These are phyloP conservation scores for Suillus tomentosus DNA, from an alignment of 768 basidiomycete genomes.

Conservation along the genomic window DNA sequence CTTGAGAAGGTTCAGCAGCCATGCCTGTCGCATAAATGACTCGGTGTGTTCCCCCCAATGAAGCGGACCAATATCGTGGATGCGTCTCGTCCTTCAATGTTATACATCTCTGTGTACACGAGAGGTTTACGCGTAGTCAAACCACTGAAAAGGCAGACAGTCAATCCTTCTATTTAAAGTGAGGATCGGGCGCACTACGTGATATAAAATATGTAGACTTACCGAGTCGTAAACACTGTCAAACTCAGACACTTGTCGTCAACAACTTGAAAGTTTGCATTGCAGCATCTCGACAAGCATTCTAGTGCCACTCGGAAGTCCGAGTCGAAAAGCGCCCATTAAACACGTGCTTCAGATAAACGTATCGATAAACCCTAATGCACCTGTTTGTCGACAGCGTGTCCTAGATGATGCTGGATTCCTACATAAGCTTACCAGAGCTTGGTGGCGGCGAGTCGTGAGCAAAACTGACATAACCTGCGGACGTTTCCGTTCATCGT, in stretches of 20 bases:
- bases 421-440: no score
- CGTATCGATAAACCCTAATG: no score
- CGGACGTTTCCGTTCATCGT: no score
- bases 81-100: conserved; percentile 12
- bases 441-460: no score
- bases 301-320: neutral
- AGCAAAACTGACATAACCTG: no score
- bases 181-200: neutral
- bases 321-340: neutral
- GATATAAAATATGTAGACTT: no score
- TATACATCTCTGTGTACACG: neutral
- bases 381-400: no score
- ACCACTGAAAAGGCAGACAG: neutral
- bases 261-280: neutral
- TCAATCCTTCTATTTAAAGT: neutral
- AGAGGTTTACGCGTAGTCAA: neutral
- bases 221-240: neutral
- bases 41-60: conserved; percentile 51
- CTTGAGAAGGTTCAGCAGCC: no score
- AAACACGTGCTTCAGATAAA: no score
- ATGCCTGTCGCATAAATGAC: conserved; percentile 51
- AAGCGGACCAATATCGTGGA: conserved; percentile 51
- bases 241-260: neutral
- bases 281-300: neutral
- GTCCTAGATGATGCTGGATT: no score